phyloP scores from a whole-genome alignment of 1,139 yeast genomes.

The Zygosaccharomyces sapae region DNA sequence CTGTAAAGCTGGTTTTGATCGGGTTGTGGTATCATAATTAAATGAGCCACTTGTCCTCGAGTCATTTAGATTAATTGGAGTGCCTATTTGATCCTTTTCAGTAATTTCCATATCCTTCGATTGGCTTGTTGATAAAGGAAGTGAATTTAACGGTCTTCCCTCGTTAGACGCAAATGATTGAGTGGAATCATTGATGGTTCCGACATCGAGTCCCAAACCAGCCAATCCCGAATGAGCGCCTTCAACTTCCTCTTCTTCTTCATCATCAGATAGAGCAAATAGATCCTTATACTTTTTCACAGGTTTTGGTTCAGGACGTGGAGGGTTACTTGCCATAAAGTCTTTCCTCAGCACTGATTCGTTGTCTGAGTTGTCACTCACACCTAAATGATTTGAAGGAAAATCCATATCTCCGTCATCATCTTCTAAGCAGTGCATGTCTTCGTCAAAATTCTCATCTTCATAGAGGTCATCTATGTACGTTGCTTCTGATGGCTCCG shows the following conservation, averaged over 20 bases:
- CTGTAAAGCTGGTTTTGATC: neutral
- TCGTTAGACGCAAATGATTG: neutral
- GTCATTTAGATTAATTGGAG: neutral
- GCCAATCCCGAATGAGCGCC: neutral
- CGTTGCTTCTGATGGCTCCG: constrained; percentile 29
- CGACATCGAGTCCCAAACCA: neutral
- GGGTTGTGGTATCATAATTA: neutral
- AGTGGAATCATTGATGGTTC: neutral
- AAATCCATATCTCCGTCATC: constrained; percentile 38
- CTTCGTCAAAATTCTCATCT: constrained; percentile 53
- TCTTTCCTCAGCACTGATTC: neutral
- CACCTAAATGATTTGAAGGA: constrained; percentile 33
- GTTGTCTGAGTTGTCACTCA: constrained; percentile 10
- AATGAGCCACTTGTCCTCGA: neutral
- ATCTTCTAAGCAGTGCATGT: constrained; percentile 44
- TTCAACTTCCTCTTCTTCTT: constrained; percentile 7
- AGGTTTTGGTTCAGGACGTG: constrained; percentile 4
- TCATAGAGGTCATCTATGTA: constrained; percentile 42
- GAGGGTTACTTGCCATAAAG: neutral
- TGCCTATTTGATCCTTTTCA: neutral
- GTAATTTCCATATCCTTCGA: neutral
- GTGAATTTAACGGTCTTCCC: neutral
- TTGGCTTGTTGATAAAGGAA: neutral
- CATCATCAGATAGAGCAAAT: constrained; percentile 30
- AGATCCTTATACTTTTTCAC: constrained; percentile 27